Base-by-base conservation (phyloP, 148 eudicot genomes). In the Camellia japonica region DNA sequence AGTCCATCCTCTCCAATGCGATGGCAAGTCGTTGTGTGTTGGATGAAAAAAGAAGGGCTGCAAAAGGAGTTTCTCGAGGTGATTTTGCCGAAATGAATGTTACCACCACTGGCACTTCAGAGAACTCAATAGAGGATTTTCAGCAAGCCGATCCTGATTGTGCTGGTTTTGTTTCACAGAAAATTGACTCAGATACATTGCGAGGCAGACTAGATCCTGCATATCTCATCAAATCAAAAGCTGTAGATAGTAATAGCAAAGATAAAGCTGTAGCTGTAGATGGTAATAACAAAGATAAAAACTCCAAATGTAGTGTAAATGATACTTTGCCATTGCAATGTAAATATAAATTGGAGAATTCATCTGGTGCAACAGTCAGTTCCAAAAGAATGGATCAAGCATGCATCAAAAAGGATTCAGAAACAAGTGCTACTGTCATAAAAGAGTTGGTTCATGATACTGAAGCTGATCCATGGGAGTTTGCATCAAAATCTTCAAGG, bases 381-480 rank as follows among this genome's bases (percentile, higher is more conserved):
- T 73, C 87, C 20, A 73, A 60, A 77, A 80, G 68, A 61, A 64
- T 3, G n/a, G 88, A 76, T 63, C 68, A 75, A 51, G 64, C 78
- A 54, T 65, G 74, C 71, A 68, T 74, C 56, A 77, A 72, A 52
- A 81, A 83, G 52, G 81, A 77, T 85, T 11, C 76, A 58, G 78
- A 59, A 81, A 78, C 81, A 55, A 85, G 76, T 84, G 88, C 81
- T 76, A 41, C 74, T 76, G 79, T 86, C 56, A 75, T 87, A 18
- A 92, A 91, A 82, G 88, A 90, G 54, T 65, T 94, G 66, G 89
- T 92, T 73, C 71, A 73, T 79, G 91, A 91, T 82, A 71, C 86
- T 75, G 92, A 91, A 78, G 93, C 89, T 80, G 86, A 91, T 86
- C 87, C 92, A 64, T 81, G 85, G 86, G 91, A 94, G 79, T 84